Percentiles rank a stretch among this genome's conserved stretches.
phyloP scores from a whole-genome alignment of 2,329 filamentous ascomycete species.

The Epichloe brachyelytri region DNA sequence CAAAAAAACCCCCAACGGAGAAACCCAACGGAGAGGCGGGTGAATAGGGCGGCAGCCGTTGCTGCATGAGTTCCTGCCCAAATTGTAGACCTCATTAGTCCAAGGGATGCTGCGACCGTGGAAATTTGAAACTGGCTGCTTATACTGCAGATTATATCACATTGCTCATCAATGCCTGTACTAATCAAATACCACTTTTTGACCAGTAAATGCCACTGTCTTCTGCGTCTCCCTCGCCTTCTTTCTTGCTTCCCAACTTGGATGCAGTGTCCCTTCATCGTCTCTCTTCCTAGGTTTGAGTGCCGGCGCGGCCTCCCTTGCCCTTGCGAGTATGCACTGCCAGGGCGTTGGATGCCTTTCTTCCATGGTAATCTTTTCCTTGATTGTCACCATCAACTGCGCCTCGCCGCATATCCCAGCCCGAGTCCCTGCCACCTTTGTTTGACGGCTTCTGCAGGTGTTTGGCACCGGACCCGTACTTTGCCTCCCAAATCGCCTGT shows the following conservation, averaged over 20 bases:
- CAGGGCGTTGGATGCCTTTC: constrained; percentile 31
- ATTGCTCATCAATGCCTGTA: not conserved
- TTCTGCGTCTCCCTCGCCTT: constrained; percentile 12
- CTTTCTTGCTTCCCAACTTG: constrained; percentile 15
- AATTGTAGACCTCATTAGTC: not conserved
- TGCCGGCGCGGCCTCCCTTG: constrained; percentile 8
- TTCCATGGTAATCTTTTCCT: constrained; percentile 37
- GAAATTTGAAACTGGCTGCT: not conserved
- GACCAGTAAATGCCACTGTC: constrained; percentile 9
- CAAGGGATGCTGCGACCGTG: not conserved
- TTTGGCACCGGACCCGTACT: constrained; percentile 59
- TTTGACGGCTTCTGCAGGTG: constrained; percentile 38
- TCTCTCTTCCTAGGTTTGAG: constrained; percentile 26
- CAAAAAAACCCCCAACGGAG: not conserved
- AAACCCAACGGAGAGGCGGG: not conserved
- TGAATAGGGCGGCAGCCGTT: not conserved
- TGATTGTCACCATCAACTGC: constrained; percentile 34
- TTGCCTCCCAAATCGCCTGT: constrained; percentile 69
- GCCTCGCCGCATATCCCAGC: constrained; percentile 46
- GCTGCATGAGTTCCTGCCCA: not conserved
- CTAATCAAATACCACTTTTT: constrained; percentile 15
- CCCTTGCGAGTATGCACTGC: constrained; percentile 4
- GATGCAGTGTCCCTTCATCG: constrained; percentile 42
- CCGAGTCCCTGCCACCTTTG: constrained; percentile 28
- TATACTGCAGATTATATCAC: not conserved